phyloP scores from a whole-genome alignment of 345 rosid species.

The Eucalyptus pauciflora region DNA sequence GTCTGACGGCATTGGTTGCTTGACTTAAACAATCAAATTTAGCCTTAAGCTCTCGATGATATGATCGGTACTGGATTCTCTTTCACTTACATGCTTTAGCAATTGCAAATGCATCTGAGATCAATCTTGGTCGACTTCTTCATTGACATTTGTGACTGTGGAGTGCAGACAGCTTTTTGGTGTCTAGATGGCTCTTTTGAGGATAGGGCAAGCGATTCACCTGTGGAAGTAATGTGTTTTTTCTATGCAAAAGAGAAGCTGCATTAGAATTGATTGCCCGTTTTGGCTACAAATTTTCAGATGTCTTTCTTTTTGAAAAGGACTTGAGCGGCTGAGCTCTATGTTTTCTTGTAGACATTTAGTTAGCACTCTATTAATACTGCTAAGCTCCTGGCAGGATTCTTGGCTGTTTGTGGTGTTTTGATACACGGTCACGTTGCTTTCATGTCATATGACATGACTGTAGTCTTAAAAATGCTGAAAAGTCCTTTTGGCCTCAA shows the following conservation, averaged over 20 bases:
- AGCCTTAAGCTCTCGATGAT: conserved; percentile 21
- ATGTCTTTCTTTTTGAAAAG: conserved; percentile 7
- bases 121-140: not conserved
- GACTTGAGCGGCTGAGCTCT: conserved; percentile 14
- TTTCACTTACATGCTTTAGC: conserved; percentile 4
- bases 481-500: not conserved
- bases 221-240: not conserved
- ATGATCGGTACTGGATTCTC: conserved; percentile 9
- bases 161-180: not conserved
- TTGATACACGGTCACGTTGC: conserved; percentile 26
- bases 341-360: not conserved
- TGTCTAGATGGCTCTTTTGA: not conserved
- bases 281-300: conserved; percentile 14
- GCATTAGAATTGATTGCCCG: conserved; percentile 8
- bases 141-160: not conserved
- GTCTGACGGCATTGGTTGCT: conserved; percentile 24
- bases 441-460: conserved; percentile 26
- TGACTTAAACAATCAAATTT: conserved; percentile 21
- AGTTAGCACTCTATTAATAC: conserved; percentile 14
- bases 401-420: conserved; percentile 21
- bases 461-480: conserved; percentile 2
- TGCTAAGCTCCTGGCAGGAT: conserved; percentile 36
- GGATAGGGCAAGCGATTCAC: not conserved
- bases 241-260: not conserved
- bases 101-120: conserved; percentile 3